Evolutionary conservation across 257 asterid species (phyloP).

Genomic region (Jasminum sambac): DNA sequence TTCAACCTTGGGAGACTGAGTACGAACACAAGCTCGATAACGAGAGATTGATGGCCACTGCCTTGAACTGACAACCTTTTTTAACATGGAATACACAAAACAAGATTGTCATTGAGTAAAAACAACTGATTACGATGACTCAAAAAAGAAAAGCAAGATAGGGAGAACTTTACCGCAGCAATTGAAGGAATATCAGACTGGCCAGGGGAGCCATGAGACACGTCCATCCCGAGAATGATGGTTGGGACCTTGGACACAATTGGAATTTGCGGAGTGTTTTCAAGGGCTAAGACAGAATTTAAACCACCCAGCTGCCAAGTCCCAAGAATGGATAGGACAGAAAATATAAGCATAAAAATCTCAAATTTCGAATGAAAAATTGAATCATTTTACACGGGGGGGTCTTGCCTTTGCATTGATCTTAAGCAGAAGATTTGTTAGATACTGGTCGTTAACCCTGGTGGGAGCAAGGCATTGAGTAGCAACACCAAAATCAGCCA

Average conservation of each 20-base stretch:
- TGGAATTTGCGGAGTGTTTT: slow-evolving; percentile 59
- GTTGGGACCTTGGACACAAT: slow-evolving; percentile 76
- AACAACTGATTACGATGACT: not conserved
- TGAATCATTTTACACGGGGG: not conserved
- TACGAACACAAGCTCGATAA: slow-evolving; percentile 84
- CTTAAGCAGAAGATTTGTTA: slow-evolving; percentile 73
- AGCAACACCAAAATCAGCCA: slow-evolving; percentile 76
- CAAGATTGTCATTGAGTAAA: not conserved
- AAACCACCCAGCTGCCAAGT: slow-evolving; percentile 81
- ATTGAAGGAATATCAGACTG: slow-evolving; percentile 90
- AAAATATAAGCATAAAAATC: not conserved
- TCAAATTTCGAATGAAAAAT: not conserved
- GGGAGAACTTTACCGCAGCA: slow-evolving; percentile 70
- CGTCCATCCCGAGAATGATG: slow-evolving; percentile 91
- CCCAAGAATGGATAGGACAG: not conserved
- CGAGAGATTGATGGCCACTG: slow-evolving; percentile 90
- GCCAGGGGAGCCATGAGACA: slow-evolving; percentile 96
- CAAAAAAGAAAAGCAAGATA: not conserved
- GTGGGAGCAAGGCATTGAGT: slow-evolving; percentile 84
- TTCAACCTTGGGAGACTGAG: slow-evolving; percentile 85
- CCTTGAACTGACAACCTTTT: slow-evolving; percentile 93
- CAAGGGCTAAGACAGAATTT: slow-evolving; percentile 70
- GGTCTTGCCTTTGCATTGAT: slow-evolving; percentile 81
- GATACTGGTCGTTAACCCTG: slow-evolving; percentile 72
- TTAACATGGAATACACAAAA: slow-evolving; percentile 9